Evolutionary conservation across 2,329 filamentous ascomycete species (phyloP).

Genomic region (Beauveria medogensis): DNA sequence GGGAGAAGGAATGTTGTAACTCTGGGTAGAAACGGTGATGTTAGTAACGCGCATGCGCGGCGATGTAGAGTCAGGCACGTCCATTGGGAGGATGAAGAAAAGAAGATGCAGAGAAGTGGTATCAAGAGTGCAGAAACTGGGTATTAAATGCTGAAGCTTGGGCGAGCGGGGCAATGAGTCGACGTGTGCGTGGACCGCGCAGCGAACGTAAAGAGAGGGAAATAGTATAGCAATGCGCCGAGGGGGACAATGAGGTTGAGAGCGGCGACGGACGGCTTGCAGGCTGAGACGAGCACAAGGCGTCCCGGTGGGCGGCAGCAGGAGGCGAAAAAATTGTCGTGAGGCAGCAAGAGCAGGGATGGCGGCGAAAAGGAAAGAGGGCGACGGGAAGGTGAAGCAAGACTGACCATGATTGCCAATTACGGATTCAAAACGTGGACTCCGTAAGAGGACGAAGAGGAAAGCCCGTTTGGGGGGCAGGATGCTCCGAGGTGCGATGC

Average conservation of each 20-base stretch:
- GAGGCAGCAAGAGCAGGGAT: conserved; percentile 3
- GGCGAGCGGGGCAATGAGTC: conserved; percentile 1
- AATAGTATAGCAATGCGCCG: not conserved
- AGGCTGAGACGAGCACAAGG: not conserved
- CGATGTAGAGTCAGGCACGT: not conserved
- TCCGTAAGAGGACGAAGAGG: conserved; percentile 8
- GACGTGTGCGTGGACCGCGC: not conserved
- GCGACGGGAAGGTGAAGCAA: not conserved
- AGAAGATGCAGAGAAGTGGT: conserved; percentile 4
- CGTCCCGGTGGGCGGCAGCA: conserved; percentile 12
- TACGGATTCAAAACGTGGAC: not conserved
- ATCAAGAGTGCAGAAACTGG: not conserved
- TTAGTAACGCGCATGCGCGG: conserved; percentile 14
- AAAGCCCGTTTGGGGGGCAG: conserved; percentile 5
- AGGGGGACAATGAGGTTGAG: not conserved
- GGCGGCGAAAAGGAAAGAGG: not conserved
- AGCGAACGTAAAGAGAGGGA: not conserved
- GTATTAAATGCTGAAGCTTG: conserved; percentile 7
- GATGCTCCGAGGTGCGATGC: conserved; percentile 6
- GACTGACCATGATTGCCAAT: conserved; percentile 10
- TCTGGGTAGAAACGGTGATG: conserved; percentile 26
- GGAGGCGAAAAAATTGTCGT: conserved; percentile 5
- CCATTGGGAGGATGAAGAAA: not conserved
- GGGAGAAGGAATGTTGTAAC: conserved; percentile 46
- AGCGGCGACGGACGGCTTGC: not conserved